Evolutionary conservation across 345 rosid species (phyloP).

Genomic region (Salix viminalis): DNA sequence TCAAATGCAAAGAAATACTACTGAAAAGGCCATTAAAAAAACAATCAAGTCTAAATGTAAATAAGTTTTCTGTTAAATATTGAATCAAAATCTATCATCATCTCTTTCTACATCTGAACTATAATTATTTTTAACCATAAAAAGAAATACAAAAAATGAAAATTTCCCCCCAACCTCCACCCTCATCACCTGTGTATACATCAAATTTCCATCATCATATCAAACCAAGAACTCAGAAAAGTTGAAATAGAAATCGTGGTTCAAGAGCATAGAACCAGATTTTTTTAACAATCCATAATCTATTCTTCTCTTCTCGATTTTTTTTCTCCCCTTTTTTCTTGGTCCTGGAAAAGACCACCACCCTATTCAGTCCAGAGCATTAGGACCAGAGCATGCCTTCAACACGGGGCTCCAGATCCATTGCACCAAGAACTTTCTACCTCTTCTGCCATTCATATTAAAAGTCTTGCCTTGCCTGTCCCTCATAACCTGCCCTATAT

Average conservation of each 20-base stretch:
- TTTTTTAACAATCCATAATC: background rate
- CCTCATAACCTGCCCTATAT: constrained; percentile 75
- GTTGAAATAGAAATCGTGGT: background rate
- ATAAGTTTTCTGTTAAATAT: background rate
- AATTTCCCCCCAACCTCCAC: background rate
- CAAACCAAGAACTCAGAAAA: background rate
- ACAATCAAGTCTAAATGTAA: background rate
- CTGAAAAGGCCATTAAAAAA: background rate
- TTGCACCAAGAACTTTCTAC: constrained; percentile 75
- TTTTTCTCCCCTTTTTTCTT: background rate
- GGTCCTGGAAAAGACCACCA: background rate
- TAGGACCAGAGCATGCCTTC: constrained; percentile 84
- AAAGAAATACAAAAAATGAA: background rate
- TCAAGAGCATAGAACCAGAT: constrained; percentile 1
- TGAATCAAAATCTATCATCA: background rate
- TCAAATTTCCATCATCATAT: background rate
- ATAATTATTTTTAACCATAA: background rate
- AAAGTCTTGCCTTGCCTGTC: constrained; percentile 59
- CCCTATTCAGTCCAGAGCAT: constrained; percentile 47
- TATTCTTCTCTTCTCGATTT: background rate
- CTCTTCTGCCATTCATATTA: constrained; percentile 68
- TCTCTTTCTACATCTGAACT: background rate
- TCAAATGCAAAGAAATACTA: background rate
- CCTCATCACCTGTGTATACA: background rate
- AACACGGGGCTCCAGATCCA: constrained; percentile 86